Evolutionary conservation across 164 flowering plant genomes (phyloP), one percentile per base, ranked within the genome.

Genomic region (Dillenia turbinata): DNA sequence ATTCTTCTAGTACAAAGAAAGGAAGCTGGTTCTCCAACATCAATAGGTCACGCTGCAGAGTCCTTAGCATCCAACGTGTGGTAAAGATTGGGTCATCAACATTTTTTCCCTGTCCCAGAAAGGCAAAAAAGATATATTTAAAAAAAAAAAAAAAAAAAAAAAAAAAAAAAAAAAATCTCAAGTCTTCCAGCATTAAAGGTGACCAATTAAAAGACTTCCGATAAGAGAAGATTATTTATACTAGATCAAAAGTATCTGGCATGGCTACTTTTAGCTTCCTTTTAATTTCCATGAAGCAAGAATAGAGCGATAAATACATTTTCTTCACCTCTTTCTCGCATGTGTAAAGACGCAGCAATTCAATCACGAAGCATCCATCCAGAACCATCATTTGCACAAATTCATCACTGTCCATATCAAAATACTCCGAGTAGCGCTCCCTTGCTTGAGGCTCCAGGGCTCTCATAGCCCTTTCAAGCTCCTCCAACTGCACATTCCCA

Each of bases 11-110:
- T 52, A 72, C 71, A 64, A 67, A 66, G 48, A 73, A 64, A 0
- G 77, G 79, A 44, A 76, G 72, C 50, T 72, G 77, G 57, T 76
- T 76, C 53, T 77, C 80, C 5, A 77, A 71, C 77, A 73, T 61
- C 5, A 77, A 45, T 53, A 77, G 40, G 19, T 77, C 80, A 7
- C 69, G 68, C 16, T 66, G 70, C 9, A 77, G 72, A 19, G 59
- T 59, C 10, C 61, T 62, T 13, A 70, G 46, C 76, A 74, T 66
- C 78, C 81, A 78, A 10, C 75, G 67, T 0, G 67, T 57, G 4
- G 54, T 56, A 52, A 68, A 77, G 48, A 61, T 61, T 2, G 70
- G 71, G 50, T 67, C 71, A 43, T 73, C 64, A 14, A 63, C 56
- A 26, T 47, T 17, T 46, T 33, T 33, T 6, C 40, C 40, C 40